Base-by-base conservation (phyloP, 345 rosid species). In the Orychophragmus violaceus region DNA sequence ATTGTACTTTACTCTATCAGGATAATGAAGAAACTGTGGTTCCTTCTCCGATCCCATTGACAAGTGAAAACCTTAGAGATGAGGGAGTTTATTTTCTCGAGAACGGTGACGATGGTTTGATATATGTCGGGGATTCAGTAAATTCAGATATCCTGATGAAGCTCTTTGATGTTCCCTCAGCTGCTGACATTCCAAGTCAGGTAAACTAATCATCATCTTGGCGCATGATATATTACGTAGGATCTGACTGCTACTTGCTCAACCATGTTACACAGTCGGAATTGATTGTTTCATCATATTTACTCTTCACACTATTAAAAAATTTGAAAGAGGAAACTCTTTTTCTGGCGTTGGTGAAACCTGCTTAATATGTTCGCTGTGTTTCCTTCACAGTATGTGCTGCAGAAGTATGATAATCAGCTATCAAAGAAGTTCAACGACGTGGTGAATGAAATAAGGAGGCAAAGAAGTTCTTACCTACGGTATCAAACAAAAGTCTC, bases 21-120 rank as follows among this genome's bases (percentile, higher is more conserved):
- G 89, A 85, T 33, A 78, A 77, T 72, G 96, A 82, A 24, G 77
- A 83, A 66, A 29, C 49, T 17, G 44, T 66, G 42, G 64, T 90
- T 63, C 96, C 97, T 37, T 27, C 84, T 48, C 56, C 79, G 59
- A 80, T 93, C 70, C 97, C 97, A 21, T 96, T 93, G 64, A 78
- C 90, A 51, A 93, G 97, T 51, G 98, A 93, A 68, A 80, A 87
- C 30, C 76, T 93, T 57, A 83, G 80, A 6, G 90, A 86, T 52
- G 89, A 81, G 35, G 98, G 97, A 75, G 81, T 90, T 11, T 93
- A 85, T 82, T 85, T 93, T 74, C 92, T 93, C 61, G 98, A 93
- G 79, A 90, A 88, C 29, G 97, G 98, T 49, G 89, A 82, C 24
- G 97, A 93, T 78, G 87, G 87, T 64, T 76, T 87, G 69, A 83